These are phyloP conservation scores for Discostella stelligera DNA, from an alignment of 352 stramenopile genomes.

Conservation along the genomic window DNA sequence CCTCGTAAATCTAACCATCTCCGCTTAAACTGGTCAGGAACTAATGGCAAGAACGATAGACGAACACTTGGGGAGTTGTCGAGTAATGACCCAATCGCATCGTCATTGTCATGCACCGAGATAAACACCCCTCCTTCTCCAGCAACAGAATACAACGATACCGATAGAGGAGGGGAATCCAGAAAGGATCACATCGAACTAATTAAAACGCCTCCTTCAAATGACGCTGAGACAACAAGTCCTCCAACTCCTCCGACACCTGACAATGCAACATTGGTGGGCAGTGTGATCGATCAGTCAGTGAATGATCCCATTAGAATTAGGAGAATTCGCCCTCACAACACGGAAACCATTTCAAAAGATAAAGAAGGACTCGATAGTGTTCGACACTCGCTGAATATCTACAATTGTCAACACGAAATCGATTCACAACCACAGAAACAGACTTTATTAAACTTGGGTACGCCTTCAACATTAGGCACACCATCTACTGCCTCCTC, in stretches of 20 bases:
- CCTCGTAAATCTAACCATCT: background rate
- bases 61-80: too few species aligned
- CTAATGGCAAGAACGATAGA: too few species aligned
- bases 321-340: background rate
- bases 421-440: background rate
- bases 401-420: background rate
- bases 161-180: background rate
- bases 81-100: background rate
- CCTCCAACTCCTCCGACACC: constrained; percentile 26
- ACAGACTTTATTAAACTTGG: background rate
- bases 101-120: background rate
- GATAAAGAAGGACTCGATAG: background rate
- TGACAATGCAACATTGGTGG: constrained; percentile 12
- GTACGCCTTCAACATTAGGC: background rate
- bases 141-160: background rate
- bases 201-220: constrained; percentile 28
- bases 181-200: background rate
- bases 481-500: background rate
- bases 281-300: constrained; percentile 3
- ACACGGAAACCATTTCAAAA: background rate
- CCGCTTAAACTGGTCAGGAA: too few species aligned
- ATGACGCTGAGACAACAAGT: constrained; percentile 9
- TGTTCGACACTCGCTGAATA: constrained; percentile 10
- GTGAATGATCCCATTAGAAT: background rate
- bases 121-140: constrained; percentile 19